Evolutionary conservation across 1,139 yeast species (phyloP), one percentile per base, ranked within the genome.

Genomic region (Magnusiomyces paraingens): DNA sequence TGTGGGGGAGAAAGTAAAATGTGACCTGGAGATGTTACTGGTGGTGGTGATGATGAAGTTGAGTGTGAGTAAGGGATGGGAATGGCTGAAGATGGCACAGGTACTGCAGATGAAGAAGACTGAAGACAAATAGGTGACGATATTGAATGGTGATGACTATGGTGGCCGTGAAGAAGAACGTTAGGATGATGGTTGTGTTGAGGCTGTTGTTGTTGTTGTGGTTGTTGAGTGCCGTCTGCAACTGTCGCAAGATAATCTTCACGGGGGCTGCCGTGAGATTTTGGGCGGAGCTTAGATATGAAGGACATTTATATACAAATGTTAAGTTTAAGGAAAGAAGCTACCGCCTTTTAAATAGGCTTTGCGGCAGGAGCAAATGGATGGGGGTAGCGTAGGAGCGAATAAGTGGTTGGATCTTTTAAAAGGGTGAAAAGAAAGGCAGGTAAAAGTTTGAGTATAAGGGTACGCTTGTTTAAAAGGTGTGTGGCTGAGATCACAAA

Each of bases 161-260:
- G 21, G 38, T 14, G 12, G 52, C 39, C 3, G 51, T 39, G 39
- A 55, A 21, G 20, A 47, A 42, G 48, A 50, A 44, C 22, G 47
- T 21, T 49, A 26, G 21, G 51, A 52, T 42, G 47, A 35, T 52
- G 53, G 22, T 52, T 52, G 39, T 52, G 57, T 39, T 62, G 61
- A 36, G 59, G 61, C 49, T 61, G 62, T 48, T 73, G 71, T 59
- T 75, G 70, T 49, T 61, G 62, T 48, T 73, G 71, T 59, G 76
- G 70, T 56, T 69, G 71, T 58, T 73, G 73, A 41, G 29, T 3
- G 49, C 32, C 8, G 32, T 26, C 32, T 26, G 32, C 8, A 26
- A 26, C 32, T 26, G 32, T 26, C 32, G 32, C 32, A 26, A 26
- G 49, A 35, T 35, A 46, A 17, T 46, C 49, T 35, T 46, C 49